phyloP scores from a whole-genome alignment of 2,329 filamentous ascomycete genomes.

The Trichoderma atrobrunneum region DNA sequence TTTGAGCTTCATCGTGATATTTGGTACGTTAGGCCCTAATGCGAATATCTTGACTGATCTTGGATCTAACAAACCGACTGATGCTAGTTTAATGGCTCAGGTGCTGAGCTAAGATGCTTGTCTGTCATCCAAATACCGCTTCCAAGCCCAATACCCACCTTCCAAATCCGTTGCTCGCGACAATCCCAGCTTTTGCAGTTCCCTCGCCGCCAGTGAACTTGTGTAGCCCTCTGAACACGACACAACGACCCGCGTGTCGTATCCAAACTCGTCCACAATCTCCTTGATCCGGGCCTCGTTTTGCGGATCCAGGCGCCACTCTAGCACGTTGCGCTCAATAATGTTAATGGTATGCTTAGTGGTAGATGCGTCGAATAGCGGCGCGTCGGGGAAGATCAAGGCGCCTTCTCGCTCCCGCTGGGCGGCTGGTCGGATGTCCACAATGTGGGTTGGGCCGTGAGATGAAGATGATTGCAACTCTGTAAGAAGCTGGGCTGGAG shows the following conservation, averaged over 20 bases:
- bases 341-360: constrained; percentile 14
- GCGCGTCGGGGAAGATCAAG: not conserved
- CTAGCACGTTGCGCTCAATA: constrained; percentile 21
- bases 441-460: constrained; percentile 17
- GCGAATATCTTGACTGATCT: not conserved
- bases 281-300: constrained; percentile 18
- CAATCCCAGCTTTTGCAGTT: constrained; percentile 17
- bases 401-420: constrained; percentile 18
- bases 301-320: constrained; percentile 21
- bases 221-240: constrained; percentile 20
- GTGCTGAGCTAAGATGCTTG: not conserved
- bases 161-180: constrained; percentile 18
- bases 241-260: constrained; percentile 19
- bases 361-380: not conserved
- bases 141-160: constrained; percentile 20
- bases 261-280: constrained; percentile 20
- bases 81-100: not conserved
- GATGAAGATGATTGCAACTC: constrained; percentile 11
- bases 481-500: constrained; percentile 15
- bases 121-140: not conserved
- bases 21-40: not conserved
- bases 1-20: too few species aligned
- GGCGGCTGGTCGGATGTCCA: constrained; percentile 20
- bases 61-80: not conserved
- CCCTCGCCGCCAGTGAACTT: constrained; percentile 19